Percentiles rank a stretch among this genome's conserved stretches.
phyloP scores from a whole-genome alignment of 257 asterid genomes.

The Cynanchum wilfordii region DNA sequence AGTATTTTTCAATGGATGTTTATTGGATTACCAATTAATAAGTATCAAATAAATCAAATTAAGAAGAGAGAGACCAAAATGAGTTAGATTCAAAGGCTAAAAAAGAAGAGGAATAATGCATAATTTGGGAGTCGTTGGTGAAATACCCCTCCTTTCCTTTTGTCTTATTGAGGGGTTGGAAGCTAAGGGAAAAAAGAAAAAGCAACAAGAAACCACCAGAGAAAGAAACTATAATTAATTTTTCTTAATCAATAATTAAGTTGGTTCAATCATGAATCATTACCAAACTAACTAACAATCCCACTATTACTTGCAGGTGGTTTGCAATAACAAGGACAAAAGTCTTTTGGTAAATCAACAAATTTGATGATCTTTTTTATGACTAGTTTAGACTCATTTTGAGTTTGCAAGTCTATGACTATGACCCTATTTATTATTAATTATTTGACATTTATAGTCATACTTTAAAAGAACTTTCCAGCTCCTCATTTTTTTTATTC shows the following conservation, averaged over 20 bases:
- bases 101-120: neutral
- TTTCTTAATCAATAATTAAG: neutral
- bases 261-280: conserved; percentile 1
- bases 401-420: too few relatives aligned
- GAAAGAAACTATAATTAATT: too few relatives aligned
- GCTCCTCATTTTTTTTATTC: too few relatives aligned
- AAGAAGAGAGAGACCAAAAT: too few relatives aligned
- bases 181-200: neutral
- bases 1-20: too few relatives aligned
- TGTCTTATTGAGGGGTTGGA: neutral
- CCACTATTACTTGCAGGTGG: conserved; percentile 9
- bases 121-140: neutral
- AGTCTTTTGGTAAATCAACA: conserved; percentile 4
- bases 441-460: too few relatives aligned
- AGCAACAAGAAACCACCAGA: neutral
- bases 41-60: too few relatives aligned
- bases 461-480: too few relatives aligned
- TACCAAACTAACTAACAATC: neutral
- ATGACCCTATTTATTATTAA: too few relatives aligned
- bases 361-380: conserved; percentile 7
- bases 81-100: neutral
- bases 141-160: neutral
- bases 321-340: neutral
- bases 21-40: too few relatives aligned
- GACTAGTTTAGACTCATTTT: neutral